These are phyloP conservation scores for Dendrocalamus latiflorus DNA, from an alignment of 202 grass and related monocot genomes.

Conservation along the genomic window DNA sequence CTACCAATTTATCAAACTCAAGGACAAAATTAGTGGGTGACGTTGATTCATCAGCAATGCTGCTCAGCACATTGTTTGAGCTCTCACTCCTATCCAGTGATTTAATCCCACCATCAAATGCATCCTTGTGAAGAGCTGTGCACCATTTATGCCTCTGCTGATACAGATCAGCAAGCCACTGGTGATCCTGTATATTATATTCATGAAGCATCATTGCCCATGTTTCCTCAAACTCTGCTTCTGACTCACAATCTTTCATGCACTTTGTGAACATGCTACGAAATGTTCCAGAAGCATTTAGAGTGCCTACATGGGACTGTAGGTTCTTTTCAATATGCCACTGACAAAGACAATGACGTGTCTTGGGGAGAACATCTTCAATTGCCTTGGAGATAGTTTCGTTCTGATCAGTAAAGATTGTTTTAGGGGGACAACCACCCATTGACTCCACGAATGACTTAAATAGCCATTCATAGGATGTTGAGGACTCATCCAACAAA, in stretches of 20 bases:
- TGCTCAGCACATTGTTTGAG: too few relatives aligned
- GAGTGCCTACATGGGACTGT: conserved; percentile 49
- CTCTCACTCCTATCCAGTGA: too few relatives aligned
- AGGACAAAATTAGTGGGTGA: conserved; percentile 46
- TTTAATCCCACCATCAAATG: too few relatives aligned
- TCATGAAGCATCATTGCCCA: conserved; percentile 62
- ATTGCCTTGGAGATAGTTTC: conserved; percentile 56
- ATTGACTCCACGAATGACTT: conserved; percentile 71
- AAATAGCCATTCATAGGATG: conserved; percentile 69
- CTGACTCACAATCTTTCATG: conserved; percentile 65
- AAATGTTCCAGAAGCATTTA: conserved; percentile 51
- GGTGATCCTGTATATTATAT: conserved; percentile 56
- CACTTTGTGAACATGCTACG: conserved; percentile 59
- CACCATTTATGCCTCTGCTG: too few relatives aligned
- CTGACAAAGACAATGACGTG: conserved; percentile 52
- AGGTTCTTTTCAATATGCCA: conserved; percentile 55
- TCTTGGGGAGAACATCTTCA: conserved; percentile 49
- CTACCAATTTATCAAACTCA: conserved; percentile 57
- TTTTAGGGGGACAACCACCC: conserved; percentile 59
- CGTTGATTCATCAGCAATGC: conserved; percentile 54
- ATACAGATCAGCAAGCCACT: conserved; percentile 57
- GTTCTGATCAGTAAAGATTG: conserved; percentile 73
- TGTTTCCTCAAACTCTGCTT: conserved; percentile 64
- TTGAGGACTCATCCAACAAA: conserved; percentile 53
- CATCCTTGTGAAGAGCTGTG: too few relatives aligned